These are phyloP conservation scores for Rosa persica DNA, from an alignment of 306 rosid genomes.

Conservation along the genomic window DNA sequence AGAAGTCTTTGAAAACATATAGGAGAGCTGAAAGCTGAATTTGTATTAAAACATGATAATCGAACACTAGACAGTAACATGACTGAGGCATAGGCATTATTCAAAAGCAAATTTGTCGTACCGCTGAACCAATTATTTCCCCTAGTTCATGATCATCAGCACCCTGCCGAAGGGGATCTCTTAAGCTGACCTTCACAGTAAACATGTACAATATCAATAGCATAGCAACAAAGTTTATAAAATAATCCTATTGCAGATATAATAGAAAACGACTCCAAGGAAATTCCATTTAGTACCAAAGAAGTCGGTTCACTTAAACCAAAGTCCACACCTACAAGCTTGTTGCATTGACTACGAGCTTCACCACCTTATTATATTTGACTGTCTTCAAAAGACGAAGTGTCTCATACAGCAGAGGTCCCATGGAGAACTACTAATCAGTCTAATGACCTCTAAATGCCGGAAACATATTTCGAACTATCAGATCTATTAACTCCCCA, in stretches of 20 bases:
- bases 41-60: not conserved
- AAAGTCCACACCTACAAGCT: not conserved
- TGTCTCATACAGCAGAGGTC: not conserved
- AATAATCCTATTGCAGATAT: not conserved
- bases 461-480: not conserved
- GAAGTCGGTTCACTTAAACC: not conserved
- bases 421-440: not conserved
- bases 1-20: slow-evolving; percentile 8
- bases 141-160: slow-evolving; percentile 69
- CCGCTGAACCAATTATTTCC: slow-evolving; percentile 83
- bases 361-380: not conserved
- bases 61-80: not conserved
- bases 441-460: not conserved
- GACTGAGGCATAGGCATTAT: slow-evolving; percentile 17
- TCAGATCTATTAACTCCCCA: not conserved
- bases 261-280: not conserved
- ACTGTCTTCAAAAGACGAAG: not conserved
- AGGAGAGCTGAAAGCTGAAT: slow-evolving; percentile 2
- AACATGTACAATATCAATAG: not conserved
- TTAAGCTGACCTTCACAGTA: slow-evolving; percentile 73
- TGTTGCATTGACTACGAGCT: not conserved
- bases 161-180: slow-evolving; percentile 79
- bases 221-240: not conserved
- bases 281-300: not conserved
- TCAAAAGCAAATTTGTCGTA: slow-evolving; percentile 31